phyloP scores from a whole-genome alignment of 1,139 yeast genomes.

The Yamadazyma dushanensis region DNA sequence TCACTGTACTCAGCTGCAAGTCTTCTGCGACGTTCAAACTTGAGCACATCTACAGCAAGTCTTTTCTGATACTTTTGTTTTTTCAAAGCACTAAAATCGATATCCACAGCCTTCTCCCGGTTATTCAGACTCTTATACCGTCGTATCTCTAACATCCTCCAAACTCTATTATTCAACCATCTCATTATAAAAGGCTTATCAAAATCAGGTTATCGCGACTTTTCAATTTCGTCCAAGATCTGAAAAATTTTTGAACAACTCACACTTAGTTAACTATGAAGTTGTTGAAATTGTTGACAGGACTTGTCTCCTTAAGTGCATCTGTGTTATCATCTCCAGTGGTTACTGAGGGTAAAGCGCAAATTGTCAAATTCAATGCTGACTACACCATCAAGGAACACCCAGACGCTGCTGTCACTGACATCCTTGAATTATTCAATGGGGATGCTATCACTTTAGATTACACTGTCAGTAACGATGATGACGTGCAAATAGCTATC shows the following conservation, averaged over 20 bases:
- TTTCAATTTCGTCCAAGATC: background rate
- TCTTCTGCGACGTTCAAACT: conserved; percentile 4
- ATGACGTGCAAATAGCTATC: conserved; percentile 49
- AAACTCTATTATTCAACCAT: background rate
- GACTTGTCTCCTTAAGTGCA: conserved; percentile 1
- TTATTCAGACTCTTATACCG: conserved; percentile 6
- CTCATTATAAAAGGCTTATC: background rate
- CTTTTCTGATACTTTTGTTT: conserved; percentile 10
- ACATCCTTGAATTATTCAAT: conserved; percentile 44
- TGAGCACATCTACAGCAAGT: conserved; percentile 8
- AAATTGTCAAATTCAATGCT: conserved; percentile 35
- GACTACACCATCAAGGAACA: conserved; percentile 44
- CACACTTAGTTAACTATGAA: conserved; percentile 1
- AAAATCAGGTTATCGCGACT: conserved; percentile 2
- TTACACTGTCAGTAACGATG: conserved; percentile 59
- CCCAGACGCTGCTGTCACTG: conserved; percentile 35
- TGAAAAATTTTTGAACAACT: conserved; percentile 3
- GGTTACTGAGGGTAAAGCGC: conserved; percentile 19
- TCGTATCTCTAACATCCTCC: conserved; percentile 2
- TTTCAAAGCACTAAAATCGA: conserved; percentile 5
- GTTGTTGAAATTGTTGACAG: conserved; percentile 3
- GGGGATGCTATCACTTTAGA: conserved; percentile 57
- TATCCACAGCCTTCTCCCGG: too few species aligned
- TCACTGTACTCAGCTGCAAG: conserved; percentile 6
- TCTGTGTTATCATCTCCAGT: conserved; percentile 9